These are phyloP conservation scores for Pichia sp. DNA, from an alignment of 1,139 yeast genomes.

Conservation along the genomic window DNA sequence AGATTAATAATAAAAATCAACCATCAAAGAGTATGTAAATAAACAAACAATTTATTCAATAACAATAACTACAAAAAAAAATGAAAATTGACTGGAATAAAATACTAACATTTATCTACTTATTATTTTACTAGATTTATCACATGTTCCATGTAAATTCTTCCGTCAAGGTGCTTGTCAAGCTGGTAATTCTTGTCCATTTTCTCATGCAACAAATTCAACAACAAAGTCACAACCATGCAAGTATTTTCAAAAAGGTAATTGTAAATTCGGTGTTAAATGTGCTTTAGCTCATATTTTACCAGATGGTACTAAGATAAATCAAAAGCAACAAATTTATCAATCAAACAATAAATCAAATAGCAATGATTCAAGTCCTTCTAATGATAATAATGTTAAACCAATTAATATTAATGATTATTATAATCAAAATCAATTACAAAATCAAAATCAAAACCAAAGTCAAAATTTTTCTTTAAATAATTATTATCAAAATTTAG, in stretches of 20 bases:
- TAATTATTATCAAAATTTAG: background rate
- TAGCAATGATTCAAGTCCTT: constrained; percentile 4
- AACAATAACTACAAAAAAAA: too few species aligned
- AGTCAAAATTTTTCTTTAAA: constrained; percentile 8
- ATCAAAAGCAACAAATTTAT: constrained; percentile 34
- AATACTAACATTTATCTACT: too few species aligned
- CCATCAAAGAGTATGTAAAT: constrained; percentile 25
- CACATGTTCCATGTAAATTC: constrained; percentile 96
- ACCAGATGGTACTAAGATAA: constrained; percentile 83
- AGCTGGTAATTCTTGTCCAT: constrained; percentile 89
- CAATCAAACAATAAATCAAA: background rate
- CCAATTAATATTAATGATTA: constrained; percentile 1
- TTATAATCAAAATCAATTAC: background rate
- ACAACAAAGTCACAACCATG: constrained; percentile 69
- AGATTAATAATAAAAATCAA: constrained; percentile 22
- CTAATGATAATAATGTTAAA: background rate
- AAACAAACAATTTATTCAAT: too few species aligned
- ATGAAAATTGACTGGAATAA: too few species aligned
- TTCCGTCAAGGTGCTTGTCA: constrained; percentile 88
- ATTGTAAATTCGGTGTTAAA: constrained; percentile 87
- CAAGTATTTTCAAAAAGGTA: constrained; percentile 90
- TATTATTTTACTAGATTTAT: too few species aligned
- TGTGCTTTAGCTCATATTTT: constrained; percentile 89
- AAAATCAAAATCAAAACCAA: background rate
- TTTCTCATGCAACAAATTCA: constrained; percentile 70